These are phyloP conservation scores for Cercophora samala DNA, from an alignment of 495 filamentous ascomycete genomes.

Conservation along the genomic window DNA sequence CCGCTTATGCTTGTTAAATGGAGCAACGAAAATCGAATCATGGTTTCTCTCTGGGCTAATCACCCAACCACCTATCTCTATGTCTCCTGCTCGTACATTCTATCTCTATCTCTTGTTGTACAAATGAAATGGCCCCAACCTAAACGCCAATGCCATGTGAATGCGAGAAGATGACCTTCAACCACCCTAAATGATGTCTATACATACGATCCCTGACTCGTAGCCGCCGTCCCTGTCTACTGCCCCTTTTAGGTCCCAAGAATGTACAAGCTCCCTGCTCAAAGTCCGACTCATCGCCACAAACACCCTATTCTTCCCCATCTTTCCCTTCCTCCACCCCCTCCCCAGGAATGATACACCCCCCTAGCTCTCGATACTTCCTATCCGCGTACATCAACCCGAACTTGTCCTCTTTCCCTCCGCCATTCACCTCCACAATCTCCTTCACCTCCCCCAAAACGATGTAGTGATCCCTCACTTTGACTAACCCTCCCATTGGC, in stretches of 20 bases:
- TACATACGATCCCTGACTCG: background rate
- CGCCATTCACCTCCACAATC: slow-evolving; percentile 33
- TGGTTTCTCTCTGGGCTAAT: background rate
- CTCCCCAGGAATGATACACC: slow-evolving; percentile 24
- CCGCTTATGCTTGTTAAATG: slow-evolving; percentile 1
- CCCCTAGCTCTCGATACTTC: slow-evolving; percentile 40
- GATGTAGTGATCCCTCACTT: slow-evolving; percentile 53
- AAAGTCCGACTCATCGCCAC: background rate
- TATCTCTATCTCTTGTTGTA: background rate
- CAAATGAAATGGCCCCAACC: slow-evolving; percentile 4
- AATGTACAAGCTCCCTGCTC: background rate
- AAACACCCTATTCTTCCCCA: background rate
- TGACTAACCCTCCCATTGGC: slow-evolving; percentile 36
- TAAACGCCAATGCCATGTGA: slow-evolving; percentile 17
- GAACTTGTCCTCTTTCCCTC: slow-evolving; percentile 22
- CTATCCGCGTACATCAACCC: slow-evolving; percentile 45
- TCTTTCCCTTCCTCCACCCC: slow-evolving; percentile 4
- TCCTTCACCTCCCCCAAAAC: slow-evolving; percentile 52
- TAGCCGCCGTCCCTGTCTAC: background rate
- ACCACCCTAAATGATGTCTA: background rate
- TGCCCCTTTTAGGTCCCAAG: background rate
- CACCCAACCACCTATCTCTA: background rate
- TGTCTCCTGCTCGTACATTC: background rate
- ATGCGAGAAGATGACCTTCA: background rate
- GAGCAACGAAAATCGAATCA: background rate